A percentile compares a stretch with the other conserved stretches of the same genome.
Evolutionary conservation across 805 yeast genomes (phyloP).

Genomic region (Limtongia smithiae): DNA sequence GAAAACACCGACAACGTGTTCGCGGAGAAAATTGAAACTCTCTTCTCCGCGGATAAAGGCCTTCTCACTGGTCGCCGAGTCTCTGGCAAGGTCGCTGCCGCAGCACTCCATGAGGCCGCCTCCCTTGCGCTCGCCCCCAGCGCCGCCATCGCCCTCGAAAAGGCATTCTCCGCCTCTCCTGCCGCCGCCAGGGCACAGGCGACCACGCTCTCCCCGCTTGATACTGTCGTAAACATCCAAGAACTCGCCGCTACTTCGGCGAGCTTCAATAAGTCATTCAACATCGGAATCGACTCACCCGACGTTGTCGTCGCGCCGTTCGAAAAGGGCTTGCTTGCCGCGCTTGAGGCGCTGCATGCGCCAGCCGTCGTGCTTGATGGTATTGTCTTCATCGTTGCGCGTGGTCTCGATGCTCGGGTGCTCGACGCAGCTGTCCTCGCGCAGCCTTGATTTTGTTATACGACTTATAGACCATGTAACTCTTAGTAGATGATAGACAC

Average conservation of each 20-base stretch:
- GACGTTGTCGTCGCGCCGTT: conserved; percentile 18
- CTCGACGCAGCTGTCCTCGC: conserved; percentile 15
- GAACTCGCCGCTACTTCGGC: conserved; percentile 12
- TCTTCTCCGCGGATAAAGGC: conserved; percentile 1
- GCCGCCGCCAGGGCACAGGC: background rate
- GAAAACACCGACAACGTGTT: background rate
- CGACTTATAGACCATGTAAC: no score
- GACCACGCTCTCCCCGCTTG: conserved; percentile 10
- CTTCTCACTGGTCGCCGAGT: conserved; percentile 6
- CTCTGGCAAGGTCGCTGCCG: conserved; percentile 2
- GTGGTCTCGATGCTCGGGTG: conserved; percentile 19
- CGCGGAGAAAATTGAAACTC: background rate
- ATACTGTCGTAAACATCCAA: conserved; percentile 13
- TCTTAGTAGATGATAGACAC: no score
- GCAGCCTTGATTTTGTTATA: no score
- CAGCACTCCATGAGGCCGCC: conserved; percentile 9
- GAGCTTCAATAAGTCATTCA: conserved; percentile 8
- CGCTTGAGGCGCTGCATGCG: conserved; percentile 17
- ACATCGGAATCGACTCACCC: conserved; percentile 24
- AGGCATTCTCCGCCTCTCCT: background rate
- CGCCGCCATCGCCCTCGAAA: conserved; percentile 16
- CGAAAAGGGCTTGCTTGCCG: background rate
- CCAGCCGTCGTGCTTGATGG: conserved; percentile 12
- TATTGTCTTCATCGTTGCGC: conserved; percentile 13
- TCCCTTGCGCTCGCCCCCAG: conserved; percentile 7